Percentiles rank a stretch among this genome's conserved stretches.
Evolutionary conservation across 306 rosid genomes (phyloP).

Genomic region (Malus asiatica): DNA sequence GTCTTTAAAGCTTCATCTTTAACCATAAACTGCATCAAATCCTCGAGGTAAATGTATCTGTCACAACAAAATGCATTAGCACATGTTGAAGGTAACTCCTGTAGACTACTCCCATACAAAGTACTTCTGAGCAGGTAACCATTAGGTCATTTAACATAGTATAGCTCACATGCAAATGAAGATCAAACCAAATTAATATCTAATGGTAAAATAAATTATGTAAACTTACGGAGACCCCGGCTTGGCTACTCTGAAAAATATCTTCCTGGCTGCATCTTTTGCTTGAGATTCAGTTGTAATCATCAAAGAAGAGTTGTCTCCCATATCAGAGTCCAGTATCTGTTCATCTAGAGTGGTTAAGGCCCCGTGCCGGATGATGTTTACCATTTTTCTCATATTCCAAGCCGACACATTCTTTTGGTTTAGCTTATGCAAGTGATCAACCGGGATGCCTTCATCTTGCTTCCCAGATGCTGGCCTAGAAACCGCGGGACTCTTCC

Average conservation of each 20-base stretch:
- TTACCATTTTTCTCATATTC: conserved; percentile 32
- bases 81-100: not conserved
- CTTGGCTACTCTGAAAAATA: conserved; percentile 26
- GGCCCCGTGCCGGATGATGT: conserved; percentile 16
- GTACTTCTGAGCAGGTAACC: too few species aligned
- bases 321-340: conserved; percentile 7
- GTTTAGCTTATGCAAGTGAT: conserved; percentile 25
- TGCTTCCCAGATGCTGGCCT: not conserved
- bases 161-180: not conserved
- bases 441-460: conserved; percentile 26
- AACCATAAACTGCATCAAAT: conserved; percentile 25
- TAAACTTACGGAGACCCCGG: conserved; percentile 16
- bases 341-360: conserved; percentile 32
- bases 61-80: not conserved
- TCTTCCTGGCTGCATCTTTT: conserved; percentile 31
- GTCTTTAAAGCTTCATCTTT: conserved; percentile 29
- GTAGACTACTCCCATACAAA: too few species aligned
- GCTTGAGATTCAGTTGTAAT: conserved; percentile 31
- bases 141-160: too few species aligned
- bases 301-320: conserved; percentile 14
- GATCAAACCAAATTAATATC: not conserved
- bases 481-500: conserved; percentile 14
- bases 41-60: conserved; percentile 26
- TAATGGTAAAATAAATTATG: not conserved
- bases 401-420: conserved; percentile 38